These are phyloP conservation scores for Phlebopus sp. DNA, from an alignment of 1,284 basidiomycete species.

Conservation along the genomic window DNA sequence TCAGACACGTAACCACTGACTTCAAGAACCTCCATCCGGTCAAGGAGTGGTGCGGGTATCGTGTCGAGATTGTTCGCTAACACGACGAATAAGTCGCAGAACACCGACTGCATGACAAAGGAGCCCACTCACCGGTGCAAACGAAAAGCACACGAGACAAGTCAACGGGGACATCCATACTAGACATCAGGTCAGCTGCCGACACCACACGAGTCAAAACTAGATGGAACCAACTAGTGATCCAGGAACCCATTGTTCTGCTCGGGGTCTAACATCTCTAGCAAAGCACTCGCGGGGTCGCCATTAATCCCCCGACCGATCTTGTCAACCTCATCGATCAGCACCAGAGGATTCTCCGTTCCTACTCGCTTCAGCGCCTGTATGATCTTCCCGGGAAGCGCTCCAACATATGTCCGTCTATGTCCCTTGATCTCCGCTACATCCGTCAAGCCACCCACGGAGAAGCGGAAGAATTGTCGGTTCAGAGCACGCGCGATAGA, in stretches of 20 bases:
- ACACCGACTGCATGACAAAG: not conserved
- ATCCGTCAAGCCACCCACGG: conserved; percentile 94
- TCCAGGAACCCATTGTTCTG: conserved; percentile 97
- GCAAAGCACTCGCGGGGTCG: conserved; percentile 89
- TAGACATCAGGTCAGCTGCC: conserved; percentile 30
- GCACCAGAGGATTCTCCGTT: conserved; percentile 93
- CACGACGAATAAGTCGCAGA: not conserved
- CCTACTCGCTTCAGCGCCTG: conserved; percentile 96
- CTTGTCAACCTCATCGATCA: conserved; percentile 99
- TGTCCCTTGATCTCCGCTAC: conserved; percentile 99
- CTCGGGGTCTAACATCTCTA: conserved; percentile 98
- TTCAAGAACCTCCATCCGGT: conserved; percentile 97
- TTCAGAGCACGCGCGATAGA: conserved; percentile 87
- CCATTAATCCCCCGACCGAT: conserved; percentile 95
- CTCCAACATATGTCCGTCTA: conserved; percentile 93
- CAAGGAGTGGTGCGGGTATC: conserved; percentile 93
- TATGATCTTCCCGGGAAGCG: conserved; percentile 96
- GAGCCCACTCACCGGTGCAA: conserved; percentile 65
- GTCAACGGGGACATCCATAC: conserved; percentile 97
- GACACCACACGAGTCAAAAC: not conserved
- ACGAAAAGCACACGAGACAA: conserved; percentile 96
- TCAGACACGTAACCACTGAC: conserved; percentile 96
- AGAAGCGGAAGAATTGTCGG: conserved; percentile 93
- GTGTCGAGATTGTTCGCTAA: conserved; percentile 89
- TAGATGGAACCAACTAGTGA: conserved; percentile 70